A percentile compares a stretch with the other conserved stretches of the same genome.
These are phyloP conservation scores for Blumeriella jaapii DNA, from an alignment of 2,329 filamentous ascomycete species.

Conservation along the genomic window DNA sequence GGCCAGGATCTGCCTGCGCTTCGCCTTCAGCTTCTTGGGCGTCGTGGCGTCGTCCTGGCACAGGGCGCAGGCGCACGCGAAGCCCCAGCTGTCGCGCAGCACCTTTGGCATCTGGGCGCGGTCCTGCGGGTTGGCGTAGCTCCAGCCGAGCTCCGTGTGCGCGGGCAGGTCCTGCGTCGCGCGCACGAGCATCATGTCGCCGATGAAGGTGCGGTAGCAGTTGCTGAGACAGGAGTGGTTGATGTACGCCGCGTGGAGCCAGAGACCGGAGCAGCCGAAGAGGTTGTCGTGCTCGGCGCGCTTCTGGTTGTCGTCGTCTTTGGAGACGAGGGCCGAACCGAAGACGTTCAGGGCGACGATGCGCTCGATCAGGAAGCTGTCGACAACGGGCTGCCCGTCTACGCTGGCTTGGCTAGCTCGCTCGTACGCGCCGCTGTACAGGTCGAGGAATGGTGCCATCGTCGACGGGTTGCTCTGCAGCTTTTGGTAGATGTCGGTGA, in stretches of 20 bases:
- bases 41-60: constrained; percentile 9
- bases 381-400: constrained; percentile 20
- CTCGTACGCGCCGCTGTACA: constrained; percentile 22
- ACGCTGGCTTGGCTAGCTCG: neutral
- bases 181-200: constrained; percentile 41
- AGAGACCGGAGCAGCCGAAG: constrained; percentile 30
- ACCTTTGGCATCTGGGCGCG: constrained; percentile 24
- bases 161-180: constrained; percentile 34
- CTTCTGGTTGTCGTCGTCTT: constrained; percentile 8
- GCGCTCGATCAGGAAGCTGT: constrained; percentile 34
- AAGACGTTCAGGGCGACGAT: constrained; percentile 36
- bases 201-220: constrained; percentile 37
- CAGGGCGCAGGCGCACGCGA: constrained; percentile 30
- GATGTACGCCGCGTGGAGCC: constrained; percentile 36
- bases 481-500: constrained; percentile 27
- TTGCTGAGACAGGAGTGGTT: constrained; percentile 43
- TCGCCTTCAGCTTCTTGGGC: neutral
- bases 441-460: constrained; percentile 23
- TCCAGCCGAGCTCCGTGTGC: constrained; percentile 35
- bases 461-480: constrained; percentile 28
- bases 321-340: constrained; percentile 20
- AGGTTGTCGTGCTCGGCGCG: constrained; percentile 13
- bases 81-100: constrained; percentile 29
- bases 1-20: neutral
- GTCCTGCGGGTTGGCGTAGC: constrained; percentile 27